These are phyloP conservation scores for Ophiorrhiza pumila DNA, from an alignment of 257 asterid genomes.

Conservation along the genomic window DNA sequence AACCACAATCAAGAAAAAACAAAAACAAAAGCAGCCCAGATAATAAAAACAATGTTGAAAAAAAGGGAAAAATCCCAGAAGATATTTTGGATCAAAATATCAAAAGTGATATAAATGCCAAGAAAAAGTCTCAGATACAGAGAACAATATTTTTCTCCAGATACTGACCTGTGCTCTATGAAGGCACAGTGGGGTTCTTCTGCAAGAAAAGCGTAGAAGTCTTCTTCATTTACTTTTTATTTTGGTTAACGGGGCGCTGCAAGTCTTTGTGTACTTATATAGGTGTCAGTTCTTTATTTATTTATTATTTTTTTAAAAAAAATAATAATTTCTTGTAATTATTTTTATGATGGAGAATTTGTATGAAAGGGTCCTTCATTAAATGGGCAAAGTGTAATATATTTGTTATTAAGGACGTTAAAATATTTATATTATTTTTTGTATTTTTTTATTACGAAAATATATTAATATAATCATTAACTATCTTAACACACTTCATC, in stretches of 20 bases:
- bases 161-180: constrained; percentile 12
- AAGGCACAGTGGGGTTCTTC: constrained; percentile 13
- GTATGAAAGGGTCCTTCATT: too few species aligned
- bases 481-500: too few species aligned
- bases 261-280: constrained; percentile 12
- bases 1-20: constrained; percentile 19
- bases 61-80: constrained; percentile 21
- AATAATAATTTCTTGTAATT: too few species aligned
- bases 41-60: constrained; percentile 5
- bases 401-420: too few species aligned
- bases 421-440: too few species aligned
- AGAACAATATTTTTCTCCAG: neutral
- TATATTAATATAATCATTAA: too few species aligned
- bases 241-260: neutral
- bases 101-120: constrained; percentile 18
- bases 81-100: constrained; percentile 7
- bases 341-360: too few species aligned
- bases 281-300: neutral
- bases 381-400: too few species aligned
- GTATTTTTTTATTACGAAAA: too few species aligned
- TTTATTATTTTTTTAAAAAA: neutral
- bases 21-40: constrained; percentile 18
- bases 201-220: constrained; percentile 6
- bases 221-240: neutral
- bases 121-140: neutral